phyloP scores from a whole-genome alignment of 2,329 filamentous ascomycete genomes.

The Botryotinia calthae region DNA sequence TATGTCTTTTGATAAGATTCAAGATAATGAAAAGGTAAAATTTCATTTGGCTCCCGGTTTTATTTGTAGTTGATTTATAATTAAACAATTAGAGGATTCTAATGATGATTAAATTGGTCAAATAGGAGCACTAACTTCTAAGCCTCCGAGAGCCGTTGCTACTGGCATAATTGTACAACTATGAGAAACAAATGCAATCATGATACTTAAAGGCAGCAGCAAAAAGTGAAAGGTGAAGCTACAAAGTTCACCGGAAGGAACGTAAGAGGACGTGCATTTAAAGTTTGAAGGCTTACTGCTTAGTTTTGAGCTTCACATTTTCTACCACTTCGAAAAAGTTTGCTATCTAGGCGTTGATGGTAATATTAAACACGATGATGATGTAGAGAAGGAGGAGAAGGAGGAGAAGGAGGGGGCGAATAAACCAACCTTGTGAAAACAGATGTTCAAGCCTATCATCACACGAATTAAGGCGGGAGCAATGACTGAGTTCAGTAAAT shows the following conservation, averaged over 20 bases:
- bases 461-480: not conserved
- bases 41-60: too few relatives aligned
- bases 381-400: too few relatives aligned
- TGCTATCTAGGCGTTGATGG: not conserved
- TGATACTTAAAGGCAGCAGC: not conserved
- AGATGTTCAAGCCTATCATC: not conserved
- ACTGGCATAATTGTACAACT: not conserved
- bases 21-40: too few relatives aligned
- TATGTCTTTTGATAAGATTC: too few relatives aligned
- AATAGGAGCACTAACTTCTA: not conserved
- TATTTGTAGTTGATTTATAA: not conserved
- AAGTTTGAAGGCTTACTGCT: not conserved
- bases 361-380: not conserved
- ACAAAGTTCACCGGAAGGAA: not conserved
- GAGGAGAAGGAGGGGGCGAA: not conserved
- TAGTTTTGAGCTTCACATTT: not conserved
- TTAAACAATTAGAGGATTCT: not conserved
- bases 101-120: not conserved
- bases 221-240: not conserved
- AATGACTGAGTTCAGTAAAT: not conserved
- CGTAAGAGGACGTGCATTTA: not conserved
- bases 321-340: not conserved
- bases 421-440: not conserved
- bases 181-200: not conserved
- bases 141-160: not conserved